Conservation (phyloP, 371 early-diverging fungal genomes). For the Mortierella sp. region DNA sequence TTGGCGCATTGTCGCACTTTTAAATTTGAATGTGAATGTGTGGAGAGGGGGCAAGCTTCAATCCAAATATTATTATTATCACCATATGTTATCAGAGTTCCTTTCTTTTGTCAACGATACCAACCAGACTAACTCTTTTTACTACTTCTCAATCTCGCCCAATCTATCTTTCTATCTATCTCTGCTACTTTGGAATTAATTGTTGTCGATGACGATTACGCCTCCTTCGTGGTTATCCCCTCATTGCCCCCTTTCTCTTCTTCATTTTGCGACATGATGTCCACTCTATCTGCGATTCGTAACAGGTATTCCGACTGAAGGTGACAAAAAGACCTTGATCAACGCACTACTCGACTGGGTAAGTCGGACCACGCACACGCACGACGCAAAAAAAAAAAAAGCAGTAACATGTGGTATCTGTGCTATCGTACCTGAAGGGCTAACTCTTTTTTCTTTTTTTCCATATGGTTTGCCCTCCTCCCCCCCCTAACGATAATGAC, state of each 20-base stretch:
- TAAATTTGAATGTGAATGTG: no score
- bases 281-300: neutral
- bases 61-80: neutral
- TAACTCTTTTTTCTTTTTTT: neutral
- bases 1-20: no score
- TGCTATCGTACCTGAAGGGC: constrained; percentile 2
- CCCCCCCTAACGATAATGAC: neutral
- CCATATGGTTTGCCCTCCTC: neutral
- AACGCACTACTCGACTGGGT: constrained; percentile 67
- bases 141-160: no score
- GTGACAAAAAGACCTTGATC: constrained; percentile 72
- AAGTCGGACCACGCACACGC: constrained; percentile 14
- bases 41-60: no score
- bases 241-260: neutral
- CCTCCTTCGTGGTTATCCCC: neutral
- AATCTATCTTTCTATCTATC: no score
- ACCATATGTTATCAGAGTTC: neutral
- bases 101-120: neutral
- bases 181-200: no score
- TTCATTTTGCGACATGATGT: neutral
- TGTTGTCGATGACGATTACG: neutral
- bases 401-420: neutral
- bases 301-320: constrained; percentile 74
- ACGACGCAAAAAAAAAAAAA: neutral
- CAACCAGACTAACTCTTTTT: no score